A percentile compares a stretch with the other conserved stretches of the same genome.
These are phyloP conservation scores for Malassezia furfur DNA, from an alignment of 1,284 basidiomycete genomes.

Conservation along the genomic window DNA sequence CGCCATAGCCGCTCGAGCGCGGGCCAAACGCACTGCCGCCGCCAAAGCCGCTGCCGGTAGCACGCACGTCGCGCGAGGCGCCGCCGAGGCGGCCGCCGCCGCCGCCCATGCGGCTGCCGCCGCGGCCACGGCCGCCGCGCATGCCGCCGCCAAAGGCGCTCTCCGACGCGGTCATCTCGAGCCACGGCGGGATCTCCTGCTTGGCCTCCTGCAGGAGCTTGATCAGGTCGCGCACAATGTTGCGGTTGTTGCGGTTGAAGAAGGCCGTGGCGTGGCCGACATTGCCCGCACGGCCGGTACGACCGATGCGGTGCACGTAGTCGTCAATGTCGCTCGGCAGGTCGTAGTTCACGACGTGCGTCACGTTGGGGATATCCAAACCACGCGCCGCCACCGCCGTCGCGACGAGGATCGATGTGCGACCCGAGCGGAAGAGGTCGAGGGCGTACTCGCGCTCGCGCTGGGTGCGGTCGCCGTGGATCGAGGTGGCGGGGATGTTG, in stretches of 20 bases:
- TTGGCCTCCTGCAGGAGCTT: slow-evolving; percentile 92
- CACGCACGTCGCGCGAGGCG: slow-evolving; percentile 45
- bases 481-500: slow-evolving; percentile 78
- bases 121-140: slow-evolving; percentile 56
- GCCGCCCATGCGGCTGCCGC: slow-evolving; percentile 44
- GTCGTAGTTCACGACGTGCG: slow-evolving; percentile 97
- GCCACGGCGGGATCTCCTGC: slow-evolving; percentile 88
- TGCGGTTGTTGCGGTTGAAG: slow-evolving; percentile 52
- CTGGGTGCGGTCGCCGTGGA: slow-evolving; percentile 95
- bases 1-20: slow-evolving; percentile 27
- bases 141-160: slow-evolving; percentile 58
- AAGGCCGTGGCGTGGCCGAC: slow-evolving; percentile 71
- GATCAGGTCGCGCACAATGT: slow-evolving; percentile 81
- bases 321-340: slow-evolving; percentile 95
- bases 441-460: slow-evolving; percentile 93
- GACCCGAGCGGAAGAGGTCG: slow-evolving; percentile 86
- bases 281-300: slow-evolving; percentile 98
- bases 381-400: slow-evolving; percentile 98
- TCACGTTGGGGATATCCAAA: slow-evolving; percentile 98
- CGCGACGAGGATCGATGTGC: slow-evolving; percentile 91
- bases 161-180: slow-evolving; percentile 77
- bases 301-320: slow-evolving; percentile 57
- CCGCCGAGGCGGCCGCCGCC: slow-evolving; percentile 23
- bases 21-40: slow-evolving; percentile 23
- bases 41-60: slow-evolving; percentile 24